phyloP scores from a whole-genome alignment of 2,329 filamentous ascomycete species.

The Ophiostoma sp. region DNA sequence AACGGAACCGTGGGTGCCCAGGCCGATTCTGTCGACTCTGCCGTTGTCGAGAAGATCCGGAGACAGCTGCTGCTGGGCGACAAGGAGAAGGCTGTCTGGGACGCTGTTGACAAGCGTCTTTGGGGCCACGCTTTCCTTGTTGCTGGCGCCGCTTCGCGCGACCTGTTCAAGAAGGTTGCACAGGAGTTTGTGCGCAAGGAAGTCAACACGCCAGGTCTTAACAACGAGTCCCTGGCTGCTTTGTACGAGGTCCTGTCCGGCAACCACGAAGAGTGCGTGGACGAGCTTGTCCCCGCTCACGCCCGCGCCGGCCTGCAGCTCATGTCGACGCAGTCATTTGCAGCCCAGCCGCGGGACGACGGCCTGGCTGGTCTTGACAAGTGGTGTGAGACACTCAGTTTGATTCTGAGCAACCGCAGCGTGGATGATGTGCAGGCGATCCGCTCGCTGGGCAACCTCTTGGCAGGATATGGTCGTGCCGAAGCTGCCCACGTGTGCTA shows the following conservation, averaged over 20 bases:
- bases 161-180: slow-evolving; percentile 85
- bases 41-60: slow-evolving; percentile 66
- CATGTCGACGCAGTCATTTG: slow-evolving; percentile 64
- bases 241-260: slow-evolving; percentile 92
- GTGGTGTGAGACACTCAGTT: slow-evolving; percentile 83
- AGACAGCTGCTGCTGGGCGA: slow-evolving; percentile 72
- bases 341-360: slow-evolving; percentile 63
- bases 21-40: slow-evolving; percentile 62
- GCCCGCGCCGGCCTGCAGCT: slow-evolving; percentile 89
- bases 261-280: slow-evolving; percentile 88
- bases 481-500: slow-evolving; percentile 94
- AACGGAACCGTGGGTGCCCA: slow-evolving; percentile 18
- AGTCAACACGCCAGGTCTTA: slow-evolving; percentile 73
- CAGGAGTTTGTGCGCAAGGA: slow-evolving; percentile 96
- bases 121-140: slow-evolving; percentile 97
- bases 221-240: slow-evolving; percentile 81
- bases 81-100: slow-evolving; percentile 86
- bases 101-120: slow-evolving; percentile 83
- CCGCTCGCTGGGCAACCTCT: slow-evolving; percentile 70
- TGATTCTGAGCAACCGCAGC: slow-evolving; percentile 85
- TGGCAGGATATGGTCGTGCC: slow-evolving; percentile 77
- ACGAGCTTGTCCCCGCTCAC: slow-evolving; percentile 89
- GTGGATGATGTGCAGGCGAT: slow-evolving; percentile 71
- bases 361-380: slow-evolving; percentile 80
- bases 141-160: slow-evolving; percentile 68